These are phyloP conservation scores for Rubroboletus satanas DNA, from an alignment of 768 basidiomycete genomes.

Conservation along the genomic window DNA sequence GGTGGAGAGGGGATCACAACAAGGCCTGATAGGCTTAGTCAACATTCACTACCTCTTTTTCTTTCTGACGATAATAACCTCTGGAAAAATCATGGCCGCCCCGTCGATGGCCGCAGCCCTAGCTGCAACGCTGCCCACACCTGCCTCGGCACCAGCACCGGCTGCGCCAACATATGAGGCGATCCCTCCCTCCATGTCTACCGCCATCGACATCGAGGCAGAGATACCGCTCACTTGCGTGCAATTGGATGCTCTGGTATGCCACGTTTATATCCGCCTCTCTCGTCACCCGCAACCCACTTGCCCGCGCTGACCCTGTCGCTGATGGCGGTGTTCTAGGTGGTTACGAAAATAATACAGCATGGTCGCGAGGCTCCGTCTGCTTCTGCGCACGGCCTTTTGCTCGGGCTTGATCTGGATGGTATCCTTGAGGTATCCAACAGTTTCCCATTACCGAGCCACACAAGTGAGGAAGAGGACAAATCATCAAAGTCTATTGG, in stretches of 20 bases:
- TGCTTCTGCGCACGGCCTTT: slow-evolving; percentile 73
- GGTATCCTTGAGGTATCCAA: slow-evolving; percentile 89
- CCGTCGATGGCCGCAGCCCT: slow-evolving; percentile 91
- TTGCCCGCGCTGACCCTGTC: neutral
- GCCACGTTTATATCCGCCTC: slow-evolving; percentile 25
- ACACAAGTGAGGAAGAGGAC: slow-evolving; percentile 73
- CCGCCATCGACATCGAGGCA: slow-evolving; percentile 90
- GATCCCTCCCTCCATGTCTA: slow-evolving; percentile 90
- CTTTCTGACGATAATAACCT: neutral
- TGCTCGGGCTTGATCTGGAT: slow-evolving; percentile 90
- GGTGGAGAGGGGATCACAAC: neutral
- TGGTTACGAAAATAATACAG: slow-evolving; percentile 90
- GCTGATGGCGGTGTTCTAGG: slow-evolving; percentile 45
- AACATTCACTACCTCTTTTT: neutral
- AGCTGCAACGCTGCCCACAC: slow-evolving; percentile 73
- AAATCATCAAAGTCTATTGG: slow-evolving; percentile 74
- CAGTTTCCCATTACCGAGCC: slow-evolving; percentile 79
- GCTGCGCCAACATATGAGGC: slow-evolving; percentile 73
- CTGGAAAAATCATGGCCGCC: slow-evolving; percentile 46
- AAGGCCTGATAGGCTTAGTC: slow-evolving; percentile 17
- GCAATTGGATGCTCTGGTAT: slow-evolving; percentile 83
- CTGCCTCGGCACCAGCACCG: slow-evolving; percentile 56
- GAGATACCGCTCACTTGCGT: slow-evolving; percentile 77
- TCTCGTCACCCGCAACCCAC: slow-evolving; percentile 1
- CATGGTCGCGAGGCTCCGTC: slow-evolving; percentile 78